Base-by-base conservation (phyloP, 1,284 basidiomycete genomes). In the Heterobasidion parviporum region DNA sequence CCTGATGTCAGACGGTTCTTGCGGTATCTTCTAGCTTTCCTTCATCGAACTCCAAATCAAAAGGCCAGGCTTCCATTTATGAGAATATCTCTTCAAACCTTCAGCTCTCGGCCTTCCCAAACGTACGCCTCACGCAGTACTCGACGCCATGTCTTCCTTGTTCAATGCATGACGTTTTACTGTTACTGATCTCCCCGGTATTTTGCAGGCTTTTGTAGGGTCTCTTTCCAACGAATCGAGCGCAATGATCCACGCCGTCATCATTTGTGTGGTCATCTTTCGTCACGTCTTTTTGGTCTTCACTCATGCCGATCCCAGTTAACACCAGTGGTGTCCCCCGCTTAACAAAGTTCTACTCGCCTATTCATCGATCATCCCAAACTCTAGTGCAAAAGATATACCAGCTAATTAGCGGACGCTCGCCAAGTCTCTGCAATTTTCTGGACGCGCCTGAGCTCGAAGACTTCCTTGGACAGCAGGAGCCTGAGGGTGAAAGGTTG, bases 331-430 rank as follows among this genome's bases (percentile, higher is more conserved):
- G 94, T 48, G 87, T 96, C 60, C 86, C 97, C 10, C 87, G 97
- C 50, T 76, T 99, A 56, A 91, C 92, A 63, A 98, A 98, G 73
- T 99, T 98, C 81, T 99, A 97, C 75, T 91, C 90, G 3, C 86
- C 90, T 2, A 76, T 92, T 33, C 84, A 89, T 54, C 87, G 88
- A 56, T 82, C 87, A 16, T 74, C 84, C 4, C 85, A 89, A 69
- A 78, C 78, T 5, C 78, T 94, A 48, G 81, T 92, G 53, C 82
- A 87, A 61, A 87, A 88, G 74, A 94, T 95, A 67, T 95, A 91
- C 70, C 84, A 85, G 14, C 79, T 95, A 53, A 82, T 96, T 48
- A 87, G 83, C 50, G 77, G 85, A 54, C 83, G 92, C 12, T 87
- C 89, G 7, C 71, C 81, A 0, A 82, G 84, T 6, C 75, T 94